Evolutionary conservation across 2,329 filamentous ascomycete genomes (phyloP).

Genomic region (Fusarium staphyleae): DNA sequence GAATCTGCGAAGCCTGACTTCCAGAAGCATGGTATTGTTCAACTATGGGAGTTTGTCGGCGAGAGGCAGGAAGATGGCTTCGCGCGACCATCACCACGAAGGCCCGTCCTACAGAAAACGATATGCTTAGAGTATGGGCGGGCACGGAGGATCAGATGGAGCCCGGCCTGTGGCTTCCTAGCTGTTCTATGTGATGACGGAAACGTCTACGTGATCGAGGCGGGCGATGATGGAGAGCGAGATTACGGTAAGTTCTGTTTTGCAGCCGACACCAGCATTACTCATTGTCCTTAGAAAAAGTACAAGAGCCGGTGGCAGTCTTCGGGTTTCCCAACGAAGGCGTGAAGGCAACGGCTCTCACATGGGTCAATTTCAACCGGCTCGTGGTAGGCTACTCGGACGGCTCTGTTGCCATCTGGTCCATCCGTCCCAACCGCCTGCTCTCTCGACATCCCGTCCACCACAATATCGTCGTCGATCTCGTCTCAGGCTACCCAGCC

Average conservation of each 20-base stretch:
- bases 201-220: conserved; percentile 56
- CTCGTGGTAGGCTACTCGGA: conserved; percentile 63
- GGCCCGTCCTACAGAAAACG: conserved; percentile 52
- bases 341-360: conserved; percentile 59
- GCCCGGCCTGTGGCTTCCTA: conserved; percentile 56
- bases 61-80: conserved; percentile 43
- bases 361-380: conserved; percentile 64
- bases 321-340: conserved; percentile 57
- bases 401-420: conserved; percentile 65
- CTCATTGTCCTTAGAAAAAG: conserved; percentile 51
- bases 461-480: conserved; percentile 60
- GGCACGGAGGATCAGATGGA: conserved; percentile 60
- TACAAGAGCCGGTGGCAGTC: conserved; percentile 53
- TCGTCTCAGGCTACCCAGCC: conserved; percentile 63
- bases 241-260: conserved; percentile 49
- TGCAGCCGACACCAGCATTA: background rate
- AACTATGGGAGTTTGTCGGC: conserved; percentile 59
- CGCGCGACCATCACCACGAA: conserved; percentile 44
- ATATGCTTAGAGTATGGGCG: conserved; percentile 61
- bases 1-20: conserved; percentile 49
- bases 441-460: conserved; percentile 62
- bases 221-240: conserved; percentile 45
- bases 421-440: conserved; percentile 56
- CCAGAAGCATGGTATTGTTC: conserved; percentile 55
- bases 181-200: conserved; percentile 61